These are phyloP conservation scores for Cryptococcus floricola DNA, from an alignment of 1,284 basidiomycete species.

Conservation along the genomic window DNA sequence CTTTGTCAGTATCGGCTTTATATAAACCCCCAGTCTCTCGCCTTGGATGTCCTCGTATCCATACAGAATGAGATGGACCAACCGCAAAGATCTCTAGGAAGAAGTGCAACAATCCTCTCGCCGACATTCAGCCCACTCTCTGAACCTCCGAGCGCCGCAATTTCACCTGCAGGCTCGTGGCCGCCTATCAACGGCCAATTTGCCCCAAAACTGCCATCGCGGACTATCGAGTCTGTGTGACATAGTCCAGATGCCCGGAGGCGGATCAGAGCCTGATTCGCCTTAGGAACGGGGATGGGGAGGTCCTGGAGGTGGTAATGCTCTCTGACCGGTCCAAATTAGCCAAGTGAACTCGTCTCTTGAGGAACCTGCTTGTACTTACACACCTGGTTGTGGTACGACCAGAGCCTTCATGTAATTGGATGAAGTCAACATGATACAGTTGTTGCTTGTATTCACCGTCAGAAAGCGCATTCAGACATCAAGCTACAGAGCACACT, in stretches of 20 bases:
- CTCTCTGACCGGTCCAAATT: constrained; percentile 1
- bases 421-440: background rate
- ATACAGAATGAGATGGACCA: background rate
- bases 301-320: constrained; percentile 16
- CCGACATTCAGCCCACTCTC: constrained; percentile 17
- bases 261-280: constrained; percentile 15
- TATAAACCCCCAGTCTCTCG: background rate
- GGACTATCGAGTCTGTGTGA: constrained; percentile 25
- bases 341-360: background rate
- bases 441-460: background rate
- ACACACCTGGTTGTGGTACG: constrained; percentile 9
- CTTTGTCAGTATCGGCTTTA: background rate
- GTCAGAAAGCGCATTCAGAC: no score
- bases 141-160: constrained; percentile 17
- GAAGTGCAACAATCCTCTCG: constrained; percentile 19
- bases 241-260: constrained; percentile 25
- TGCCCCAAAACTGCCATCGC: constrained; percentile 12
- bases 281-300: constrained; percentile 12
- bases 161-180: constrained; percentile 29
- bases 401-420: constrained; percentile 7
- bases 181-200: constrained; percentile 21
- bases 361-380: background rate
- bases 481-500: no score
- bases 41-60: background rate
- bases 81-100: constrained; percentile 20